Base-by-base conservation (phyloP, 352 stramenopile species). In the Pythium dissimile region DNA sequence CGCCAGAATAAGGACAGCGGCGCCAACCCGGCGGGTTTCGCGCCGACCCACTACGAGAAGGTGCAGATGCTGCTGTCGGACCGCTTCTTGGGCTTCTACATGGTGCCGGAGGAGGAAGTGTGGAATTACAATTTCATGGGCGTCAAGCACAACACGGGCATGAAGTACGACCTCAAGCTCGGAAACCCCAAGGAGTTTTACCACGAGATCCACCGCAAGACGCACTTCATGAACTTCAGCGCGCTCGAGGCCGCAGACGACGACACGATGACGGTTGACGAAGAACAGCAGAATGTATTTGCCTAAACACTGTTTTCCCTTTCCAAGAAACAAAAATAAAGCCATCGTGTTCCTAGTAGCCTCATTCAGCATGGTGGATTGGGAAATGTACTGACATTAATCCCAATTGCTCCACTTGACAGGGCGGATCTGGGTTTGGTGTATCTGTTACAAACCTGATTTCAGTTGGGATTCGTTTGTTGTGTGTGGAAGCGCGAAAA, bases 91-190 rank as follows among this genome's bases (percentile, higher is more conserved):
- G 98, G 98, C 13, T 99, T 99, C 73, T 99, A 99, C 77, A 97
- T 99, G 93, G 95, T 99, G 45, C 97, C 98, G 8, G 93, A 98
- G 45, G 94, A 98, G 58, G 93, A 98, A 20, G 77, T 98, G 49
- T 99, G 97, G 98, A 99, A 99, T 77, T 99, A 99, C 80, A 99
- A 99, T 69, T 99, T 99, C 67, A 98, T 99, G 86, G 97, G 97
- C 52, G 95, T 99, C 39, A 99, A 99, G 69, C 96, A 99, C 83
- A 98, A 92, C 49, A 87, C 83, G 20, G 88, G 83, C 34, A 99
- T 99, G 96, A 96, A 99, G 63, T 99, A 99, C 69, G 79, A 89
- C 62, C 73, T 99, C 32, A 98, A 97, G 65, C 86, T 99, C 32
- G 97, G 97, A 63, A 97, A 98, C 66, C 98, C 98, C n/a, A 97